Percentiles rank a stretch among this genome's conserved stretches.
Evolutionary conservation across 495 filamentous ascomycete genomes (phyloP).

Genomic region (Hypoxylon subgilvum): DNA sequence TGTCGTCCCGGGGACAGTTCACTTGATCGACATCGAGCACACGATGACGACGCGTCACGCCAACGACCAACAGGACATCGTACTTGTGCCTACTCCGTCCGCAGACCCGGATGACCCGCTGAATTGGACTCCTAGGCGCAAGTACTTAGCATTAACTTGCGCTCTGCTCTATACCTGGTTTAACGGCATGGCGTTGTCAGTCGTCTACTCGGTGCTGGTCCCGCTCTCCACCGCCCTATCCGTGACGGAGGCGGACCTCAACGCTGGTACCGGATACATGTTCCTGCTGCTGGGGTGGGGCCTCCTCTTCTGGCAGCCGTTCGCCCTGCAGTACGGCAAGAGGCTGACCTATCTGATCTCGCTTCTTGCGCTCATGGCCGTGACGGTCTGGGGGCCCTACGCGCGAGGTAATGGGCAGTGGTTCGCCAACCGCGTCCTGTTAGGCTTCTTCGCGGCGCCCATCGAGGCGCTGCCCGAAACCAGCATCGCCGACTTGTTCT

Average conservation of each 20-base stretch:
- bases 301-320: conserved; percentile 71
- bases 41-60: conserved; percentile 49
- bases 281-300: conserved; percentile 69
- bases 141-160: conserved; percentile 58
- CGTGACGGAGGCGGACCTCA: conserved; percentile 53
- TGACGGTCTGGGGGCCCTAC: conserved; percentile 55
- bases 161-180: conserved; percentile 64
- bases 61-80: conserved; percentile 57
- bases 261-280: conserved; percentile 68
- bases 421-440: conserved; percentile 66
- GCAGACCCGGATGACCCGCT: conserved; percentile 65
- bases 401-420: conserved; percentile 63
- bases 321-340: conserved; percentile 71
- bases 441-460: conserved; percentile 69
- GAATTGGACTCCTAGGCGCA: conserved; percentile 65
- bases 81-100: conserved; percentile 65
- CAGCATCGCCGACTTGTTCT: conserved; percentile 68
- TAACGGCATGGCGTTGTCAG: conserved; percentile 64
- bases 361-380: conserved; percentile 54
- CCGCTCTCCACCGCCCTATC: conserved; percentile 63
- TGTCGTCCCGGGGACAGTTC: conserved; percentile 61
- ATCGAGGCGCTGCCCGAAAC: conserved; percentile 69
- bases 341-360: conserved; percentile 67
- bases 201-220: conserved; percentile 66
- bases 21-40: conserved; percentile 58